Evolutionary conservation across 2,329 filamentous ascomycete species (phyloP), one percentile per base, ranked within the genome.

Genomic region (Aspergillus fructus): DNA sequence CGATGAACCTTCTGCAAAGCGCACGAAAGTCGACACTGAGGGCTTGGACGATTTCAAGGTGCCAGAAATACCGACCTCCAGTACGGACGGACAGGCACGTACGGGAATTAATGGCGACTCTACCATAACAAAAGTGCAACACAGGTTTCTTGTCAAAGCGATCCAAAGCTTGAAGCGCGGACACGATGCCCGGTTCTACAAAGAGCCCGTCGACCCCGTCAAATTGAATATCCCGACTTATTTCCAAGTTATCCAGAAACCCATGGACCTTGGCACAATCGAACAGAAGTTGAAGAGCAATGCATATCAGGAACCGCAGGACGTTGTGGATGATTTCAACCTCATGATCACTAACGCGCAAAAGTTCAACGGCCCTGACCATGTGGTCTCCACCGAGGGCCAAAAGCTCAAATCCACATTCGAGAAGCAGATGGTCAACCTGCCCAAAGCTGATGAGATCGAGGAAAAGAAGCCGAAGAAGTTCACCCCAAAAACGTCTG

Each of bases 251-350:
- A 86, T 97, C 64, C 84, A 86, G 39, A 83, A 88, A 30, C 93
- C 93, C 0, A 93, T 96, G 81, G 93, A 97, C 73, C 82, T 99
- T 39, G 81, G 83, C 40, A 88, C 88, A 9, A 90, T 99, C 68
- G 93, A 97, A 69, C 81, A 83, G 52, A 93, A 90, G 63, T 74
- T 97, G 37, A 91, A 91, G 67, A 82, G 85, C 30, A 82, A 84
- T 52, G 76, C 81, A 48, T 97, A 97, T 71, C 68, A 75, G 8
- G 86, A 83, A 5, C 81, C 92, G n/a, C 85, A 87, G 50, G 86
- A 86, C 4, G 88, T 96, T 69, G 85, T 87, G 65, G 79, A 81
- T 46, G 92, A 96, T 66, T 82, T 97, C 51, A 78, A 87, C 33
- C 81, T 92, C 53, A 89, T 99, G 71, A 85, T 93, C 61, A 79